These are phyloP conservation scores for Hysterangium stoloniferum DNA, from an alignment of 768 basidiomycete species.

Conservation along the genomic window DNA sequence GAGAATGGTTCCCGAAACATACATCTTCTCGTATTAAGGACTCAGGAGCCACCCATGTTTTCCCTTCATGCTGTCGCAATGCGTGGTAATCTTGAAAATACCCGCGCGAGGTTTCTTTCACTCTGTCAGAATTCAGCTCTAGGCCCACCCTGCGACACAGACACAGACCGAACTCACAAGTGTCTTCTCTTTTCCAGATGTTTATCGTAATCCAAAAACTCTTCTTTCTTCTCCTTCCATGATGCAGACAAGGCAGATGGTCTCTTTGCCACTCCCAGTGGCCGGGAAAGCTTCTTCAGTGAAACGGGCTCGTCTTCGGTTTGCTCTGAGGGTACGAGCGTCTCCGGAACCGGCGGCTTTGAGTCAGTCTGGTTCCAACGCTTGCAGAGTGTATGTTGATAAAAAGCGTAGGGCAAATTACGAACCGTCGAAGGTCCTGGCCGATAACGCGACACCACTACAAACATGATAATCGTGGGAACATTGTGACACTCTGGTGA, in stretches of 20 bases:
- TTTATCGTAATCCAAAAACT: conserved; percentile 64
- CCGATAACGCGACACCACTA: no score
- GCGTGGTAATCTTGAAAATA: conserved; percentile 86
- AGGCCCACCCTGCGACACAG: background rate
- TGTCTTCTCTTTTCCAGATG: conserved; percentile 65
- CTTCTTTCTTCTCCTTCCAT: conserved; percentile 54
- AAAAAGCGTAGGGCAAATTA: no score
- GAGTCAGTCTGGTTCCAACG: background rate
- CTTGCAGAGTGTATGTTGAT: no score
- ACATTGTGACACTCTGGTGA: no score
- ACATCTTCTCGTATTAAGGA: conserved; percentile 89
- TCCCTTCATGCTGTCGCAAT: conserved; percentile 78
- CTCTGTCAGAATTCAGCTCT: conserved; percentile 25
- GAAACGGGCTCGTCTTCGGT: background rate
- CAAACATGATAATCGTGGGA: no score
- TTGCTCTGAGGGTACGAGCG: background rate
- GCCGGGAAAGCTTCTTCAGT: conserved; percentile 28
- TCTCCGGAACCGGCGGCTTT: background rate
- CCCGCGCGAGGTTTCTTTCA: conserved; percentile 63
- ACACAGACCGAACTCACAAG: conserved; percentile 26
- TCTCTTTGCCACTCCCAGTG: conserved; percentile 66
- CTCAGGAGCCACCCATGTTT: conserved; percentile 89
- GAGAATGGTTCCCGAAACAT: conserved; percentile 27
- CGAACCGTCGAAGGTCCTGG: no score
- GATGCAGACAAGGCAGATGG: conserved; percentile 56